These are phyloP conservation scores for Penicillium sp. DNA, from an alignment of 2,329 filamentous ascomycete genomes.

Conservation along the genomic window DNA sequence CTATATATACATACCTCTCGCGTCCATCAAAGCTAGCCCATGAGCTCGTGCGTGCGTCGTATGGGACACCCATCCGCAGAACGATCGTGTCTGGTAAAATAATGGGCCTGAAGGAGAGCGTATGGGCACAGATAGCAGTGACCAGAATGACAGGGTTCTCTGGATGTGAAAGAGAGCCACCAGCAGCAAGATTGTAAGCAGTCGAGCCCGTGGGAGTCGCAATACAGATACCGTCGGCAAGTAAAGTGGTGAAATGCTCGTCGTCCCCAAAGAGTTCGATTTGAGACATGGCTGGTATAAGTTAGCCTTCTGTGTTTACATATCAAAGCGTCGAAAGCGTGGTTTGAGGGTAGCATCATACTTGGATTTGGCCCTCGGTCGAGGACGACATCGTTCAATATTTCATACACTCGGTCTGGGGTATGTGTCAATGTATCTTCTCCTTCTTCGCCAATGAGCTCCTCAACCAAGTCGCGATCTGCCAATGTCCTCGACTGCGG, in stretches of 20 bases:
- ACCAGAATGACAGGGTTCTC: slow-evolving; percentile 96
- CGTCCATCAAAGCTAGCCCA: slow-evolving; percentile 99
- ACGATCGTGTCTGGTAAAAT: slow-evolving; percentile 96
- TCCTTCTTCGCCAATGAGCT: slow-evolving; percentile 82
- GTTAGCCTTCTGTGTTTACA: slow-evolving; percentile 14
- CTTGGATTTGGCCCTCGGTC: slow-evolving; percentile 92
- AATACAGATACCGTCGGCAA: slow-evolving; percentile 90
- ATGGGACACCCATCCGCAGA: slow-evolving; percentile 88
- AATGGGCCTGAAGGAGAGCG: slow-evolving; percentile 92
- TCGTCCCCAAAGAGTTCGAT: slow-evolving; percentile 94
- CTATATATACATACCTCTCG: slow-evolving; percentile 60
- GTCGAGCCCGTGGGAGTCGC: slow-evolving; percentile 94
- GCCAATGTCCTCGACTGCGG: slow-evolving; percentile 29
- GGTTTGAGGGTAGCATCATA: slow-evolving; percentile 49
- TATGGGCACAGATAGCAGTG: slow-evolving; percentile 92
- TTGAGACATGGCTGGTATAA: slow-evolving; percentile 73
- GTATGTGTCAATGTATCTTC: slow-evolving; percentile 83
- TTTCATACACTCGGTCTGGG: slow-evolving; percentile 82
- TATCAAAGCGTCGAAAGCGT: too few species aligned
- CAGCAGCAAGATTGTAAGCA: slow-evolving; percentile 92
- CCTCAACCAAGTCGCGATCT: slow-evolving; percentile 77
- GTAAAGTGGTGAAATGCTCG: slow-evolving; percentile 90
- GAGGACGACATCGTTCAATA: slow-evolving; percentile 95
- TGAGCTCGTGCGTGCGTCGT: slow-evolving; percentile 81
- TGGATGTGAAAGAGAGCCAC: slow-evolving; percentile 92